Evolutionary conservation across 2,329 filamentous ascomycete species (phyloP).

Genomic region (Colletotrichum musae): DNA sequence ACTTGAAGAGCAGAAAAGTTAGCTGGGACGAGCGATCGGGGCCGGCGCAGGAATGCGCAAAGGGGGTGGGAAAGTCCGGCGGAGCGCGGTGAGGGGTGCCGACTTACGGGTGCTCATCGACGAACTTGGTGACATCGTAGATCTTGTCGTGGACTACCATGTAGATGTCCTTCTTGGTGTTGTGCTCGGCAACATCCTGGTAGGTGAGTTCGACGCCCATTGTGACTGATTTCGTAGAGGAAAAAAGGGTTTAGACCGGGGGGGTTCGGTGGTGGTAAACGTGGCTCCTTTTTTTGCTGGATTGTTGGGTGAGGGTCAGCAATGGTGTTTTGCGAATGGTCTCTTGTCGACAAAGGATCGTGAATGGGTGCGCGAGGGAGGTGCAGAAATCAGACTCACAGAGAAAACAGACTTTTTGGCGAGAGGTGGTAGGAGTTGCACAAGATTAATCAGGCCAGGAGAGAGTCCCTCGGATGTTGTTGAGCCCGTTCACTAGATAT

Average conservation of each 20-base stretch:
- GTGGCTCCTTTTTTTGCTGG: slow-evolving; percentile 32
- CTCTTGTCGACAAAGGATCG: background rate
- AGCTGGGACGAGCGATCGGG: slow-evolving; percentile 3
- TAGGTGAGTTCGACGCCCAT: slow-evolving; percentile 74
- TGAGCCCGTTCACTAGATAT: slow-evolving; percentile 37
- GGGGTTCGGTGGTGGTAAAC: slow-evolving; percentile 19
- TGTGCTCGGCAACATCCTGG: slow-evolving; percentile 87
- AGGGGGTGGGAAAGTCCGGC: background rate
- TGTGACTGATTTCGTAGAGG: slow-evolving; percentile 36
- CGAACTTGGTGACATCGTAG: slow-evolving; percentile 89
- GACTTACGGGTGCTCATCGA: slow-evolving; percentile 92
- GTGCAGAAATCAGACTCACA: background rate
- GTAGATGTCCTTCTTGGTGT: slow-evolving; percentile 94
- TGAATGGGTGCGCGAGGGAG: background rate
- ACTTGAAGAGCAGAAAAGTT: slow-evolving; percentile 62
- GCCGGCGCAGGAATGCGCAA: background rate
- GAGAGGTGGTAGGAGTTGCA: slow-evolving; percentile 18
- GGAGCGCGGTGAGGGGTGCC: background rate
- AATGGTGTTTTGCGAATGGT: slow-evolving; percentile 3
- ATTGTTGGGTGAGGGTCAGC: slow-evolving; percentile 17
- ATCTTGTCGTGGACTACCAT: slow-evolving; percentile 96
- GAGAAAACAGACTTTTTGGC: slow-evolving; percentile 18
- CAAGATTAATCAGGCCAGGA: slow-evolving; percentile 29
- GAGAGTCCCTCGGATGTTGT: slow-evolving; percentile 36
- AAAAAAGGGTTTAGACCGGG: slow-evolving; percentile 8